phyloP scores from a whole-genome alignment of 768 basidiomycete genomes.

The Leccinum truebloodii region DNA sequence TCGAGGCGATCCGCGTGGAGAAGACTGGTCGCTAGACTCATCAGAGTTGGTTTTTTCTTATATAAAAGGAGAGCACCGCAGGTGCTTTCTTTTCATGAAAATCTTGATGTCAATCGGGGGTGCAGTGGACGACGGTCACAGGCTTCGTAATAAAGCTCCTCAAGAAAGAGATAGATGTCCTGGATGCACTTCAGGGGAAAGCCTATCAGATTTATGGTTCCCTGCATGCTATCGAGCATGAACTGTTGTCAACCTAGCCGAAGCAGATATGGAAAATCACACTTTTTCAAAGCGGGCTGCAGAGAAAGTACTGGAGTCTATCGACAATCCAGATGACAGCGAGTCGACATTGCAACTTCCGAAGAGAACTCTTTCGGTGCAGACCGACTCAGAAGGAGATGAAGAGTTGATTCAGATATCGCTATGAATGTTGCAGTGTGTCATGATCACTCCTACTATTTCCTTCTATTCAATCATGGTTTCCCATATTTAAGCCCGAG shows the following conservation, averaged over 20 bases:
- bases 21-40: slow-evolving; percentile 34
- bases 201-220: slow-evolving; percentile 21
- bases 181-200: slow-evolving; percentile 20
- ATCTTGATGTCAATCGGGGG: neutral
- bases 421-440: neutral
- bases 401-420: slow-evolving; percentile 21
- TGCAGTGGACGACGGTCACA: slow-evolving; percentile 33
- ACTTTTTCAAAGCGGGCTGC: neutral
- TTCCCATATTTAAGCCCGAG: too few species aligned
- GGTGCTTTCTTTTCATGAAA: neutral
- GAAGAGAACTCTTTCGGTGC: neutral
- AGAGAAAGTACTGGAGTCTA: neutral
- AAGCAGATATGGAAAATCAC: neutral
- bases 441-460: too few species aligned
- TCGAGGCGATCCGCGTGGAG: slow-evolving; percentile 34
- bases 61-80: slow-evolving; percentile 22
- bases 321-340: neutral
- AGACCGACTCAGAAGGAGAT: neutral
- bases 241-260: neutral
- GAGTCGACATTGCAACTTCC: neutral
- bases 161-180: slow-evolving; percentile 28
- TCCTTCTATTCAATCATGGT: too few species aligned
- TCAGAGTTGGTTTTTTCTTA: slow-evolving; percentile 31
- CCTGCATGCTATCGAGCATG: neutral
- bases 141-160: slow-evolving; percentile 31